A percentile compares a stretch with the other conserved stretches of the same genome.
These are phyloP conservation scores for Saitozyma podzolica DNA, from an alignment of 768 basidiomycete species.

Conservation along the genomic window DNA sequence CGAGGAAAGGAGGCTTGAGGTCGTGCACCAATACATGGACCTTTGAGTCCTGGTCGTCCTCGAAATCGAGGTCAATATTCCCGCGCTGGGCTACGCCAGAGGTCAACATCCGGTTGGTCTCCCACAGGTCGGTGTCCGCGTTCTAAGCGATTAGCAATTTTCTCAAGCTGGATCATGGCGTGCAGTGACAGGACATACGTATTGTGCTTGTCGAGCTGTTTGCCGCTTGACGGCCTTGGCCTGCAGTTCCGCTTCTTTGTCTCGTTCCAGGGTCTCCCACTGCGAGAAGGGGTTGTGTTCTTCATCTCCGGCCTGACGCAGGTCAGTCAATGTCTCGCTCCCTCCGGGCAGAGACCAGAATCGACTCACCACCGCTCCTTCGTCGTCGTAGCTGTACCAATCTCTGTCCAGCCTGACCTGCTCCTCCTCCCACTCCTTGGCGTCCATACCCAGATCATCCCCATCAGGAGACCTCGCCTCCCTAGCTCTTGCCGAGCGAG, in stretches of 20 bases:
- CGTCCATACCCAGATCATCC: constrained; percentile 59
- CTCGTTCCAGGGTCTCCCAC: constrained; percentile 74
- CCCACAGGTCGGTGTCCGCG: constrained; percentile 97
- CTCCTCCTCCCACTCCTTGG: constrained; percentile 96
- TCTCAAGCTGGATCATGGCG: neutral
- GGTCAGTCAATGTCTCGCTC: neutral
- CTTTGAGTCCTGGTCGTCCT: constrained; percentile 84
- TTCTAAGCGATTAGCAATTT: constrained; percentile 61
- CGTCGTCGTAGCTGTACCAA: constrained; percentile 93
- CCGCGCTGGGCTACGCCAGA: constrained; percentile 90
- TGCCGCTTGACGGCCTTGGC: constrained; percentile 64
- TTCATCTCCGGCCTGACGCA: constrained; percentile 65
- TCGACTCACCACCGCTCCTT: constrained; percentile 66
- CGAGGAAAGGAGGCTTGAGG: constrained; percentile 95
- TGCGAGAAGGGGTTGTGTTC: constrained; percentile 90
- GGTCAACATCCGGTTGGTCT: constrained; percentile 94
- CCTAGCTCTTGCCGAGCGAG: constrained; percentile 24
- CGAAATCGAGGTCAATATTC: constrained; percentile 86
- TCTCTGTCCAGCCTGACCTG: constrained; percentile 87
- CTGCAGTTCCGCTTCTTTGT: constrained; percentile 51
- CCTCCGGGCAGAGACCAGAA: neutral
- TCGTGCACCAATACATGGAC: constrained; percentile 98
- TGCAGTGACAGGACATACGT: constrained; percentile 59
- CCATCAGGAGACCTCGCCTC: constrained; percentile 24
- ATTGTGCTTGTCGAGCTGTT: constrained; percentile 94